phyloP scores from a whole-genome alignment of 129 eudicot genomes.

The Helianthus tuberosus region DNA sequence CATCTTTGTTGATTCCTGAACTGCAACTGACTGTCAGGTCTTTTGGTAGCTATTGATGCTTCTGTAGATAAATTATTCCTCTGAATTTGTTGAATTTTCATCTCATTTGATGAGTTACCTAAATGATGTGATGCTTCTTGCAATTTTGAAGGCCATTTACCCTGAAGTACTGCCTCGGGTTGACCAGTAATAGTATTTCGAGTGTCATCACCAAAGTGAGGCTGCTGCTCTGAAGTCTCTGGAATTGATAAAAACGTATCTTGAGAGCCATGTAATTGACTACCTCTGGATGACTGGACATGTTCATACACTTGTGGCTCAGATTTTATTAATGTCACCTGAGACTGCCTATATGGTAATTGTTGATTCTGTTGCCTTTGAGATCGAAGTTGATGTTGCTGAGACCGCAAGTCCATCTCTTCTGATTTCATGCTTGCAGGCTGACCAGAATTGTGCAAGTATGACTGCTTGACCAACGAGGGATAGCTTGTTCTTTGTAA shows the following conservation, averaged over 20 bases:
- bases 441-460: constrained; percentile 41
- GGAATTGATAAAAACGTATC: constrained; percentile 46
- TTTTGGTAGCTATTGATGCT: constrained; percentile 37
- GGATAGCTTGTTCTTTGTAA: constrained; percentile 45
- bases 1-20: constrained; percentile 66
- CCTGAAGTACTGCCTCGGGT: not conserved
- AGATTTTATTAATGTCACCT: constrained; percentile 49
- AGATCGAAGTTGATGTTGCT: constrained; percentile 57
- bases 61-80: constrained; percentile 55
- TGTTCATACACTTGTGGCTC: constrained; percentile 60
- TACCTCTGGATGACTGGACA: constrained; percentile 56
- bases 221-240: constrained; percentile 38
- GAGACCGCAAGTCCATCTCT: constrained; percentile 45
- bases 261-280: constrained; percentile 38
- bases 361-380: constrained; percentile 59
- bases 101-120: constrained; percentile 46
- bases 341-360: constrained; percentile 49
- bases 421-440: constrained; percentile 44
- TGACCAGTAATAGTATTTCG: not conserved
- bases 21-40: constrained; percentile 44
- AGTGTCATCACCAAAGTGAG: not conserved
- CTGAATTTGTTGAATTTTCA: constrained; percentile 53
- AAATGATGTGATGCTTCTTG: constrained; percentile 46
- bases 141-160: constrained; percentile 23
- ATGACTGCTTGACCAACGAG: constrained; percentile 50